Evolutionary conservation across 2,329 filamentous ascomycete species (phyloP).

Genomic region (Ilyonectria robusta): DNA sequence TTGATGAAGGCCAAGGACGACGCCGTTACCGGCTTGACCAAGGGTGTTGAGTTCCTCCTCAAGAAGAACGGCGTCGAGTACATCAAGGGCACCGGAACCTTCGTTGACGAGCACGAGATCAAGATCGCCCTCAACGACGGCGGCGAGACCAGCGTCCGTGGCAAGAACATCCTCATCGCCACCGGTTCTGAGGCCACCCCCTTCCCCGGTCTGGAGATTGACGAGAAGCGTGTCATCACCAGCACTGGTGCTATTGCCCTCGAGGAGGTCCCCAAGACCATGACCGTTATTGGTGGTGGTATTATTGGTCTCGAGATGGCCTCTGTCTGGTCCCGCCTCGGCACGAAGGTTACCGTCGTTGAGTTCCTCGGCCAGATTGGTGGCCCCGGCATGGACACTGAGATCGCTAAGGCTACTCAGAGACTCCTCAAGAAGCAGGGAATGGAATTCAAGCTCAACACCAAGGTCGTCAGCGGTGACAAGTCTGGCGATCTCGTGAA

Average conservation of each 20-base stretch:
- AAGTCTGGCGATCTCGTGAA: constrained; percentile 82
- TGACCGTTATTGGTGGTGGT: constrained; percentile 97
- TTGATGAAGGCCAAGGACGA: constrained; percentile 99
- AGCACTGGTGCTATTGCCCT: constrained; percentile 95
- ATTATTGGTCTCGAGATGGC: constrained; percentile 99
- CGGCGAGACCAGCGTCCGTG: constrained; percentile 87
- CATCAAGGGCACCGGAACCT: constrained; percentile 91
- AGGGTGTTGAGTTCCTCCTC: constrained; percentile 97
- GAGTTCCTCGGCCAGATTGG: constrained; percentile 97
- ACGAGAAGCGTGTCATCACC: constrained; percentile 97
- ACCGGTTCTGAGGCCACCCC: constrained; percentile 96
- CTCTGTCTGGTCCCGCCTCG: constrained; percentile 96
- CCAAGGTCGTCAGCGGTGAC: constrained; percentile 93
- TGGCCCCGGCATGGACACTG: constrained; percentile 95
- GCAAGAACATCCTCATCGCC: constrained; percentile 98
- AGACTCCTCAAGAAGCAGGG: constrained; percentile 97
- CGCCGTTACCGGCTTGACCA: constrained; percentile 89
- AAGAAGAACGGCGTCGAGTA: constrained; percentile 99
- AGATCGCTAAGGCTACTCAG: constrained; percentile 91
- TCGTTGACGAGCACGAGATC: constrained; percentile 90
- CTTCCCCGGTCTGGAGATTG: constrained; percentile 95
- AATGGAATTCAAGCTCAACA: constrained; percentile 97
- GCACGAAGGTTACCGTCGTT: constrained; percentile 95
- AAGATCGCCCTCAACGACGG: constrained; percentile 92
- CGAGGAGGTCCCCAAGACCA: constrained; percentile 91